Conservation (phyloP, 495 filamentous ascomycete species). For the Clohesyomyces aquaticus region DNA sequence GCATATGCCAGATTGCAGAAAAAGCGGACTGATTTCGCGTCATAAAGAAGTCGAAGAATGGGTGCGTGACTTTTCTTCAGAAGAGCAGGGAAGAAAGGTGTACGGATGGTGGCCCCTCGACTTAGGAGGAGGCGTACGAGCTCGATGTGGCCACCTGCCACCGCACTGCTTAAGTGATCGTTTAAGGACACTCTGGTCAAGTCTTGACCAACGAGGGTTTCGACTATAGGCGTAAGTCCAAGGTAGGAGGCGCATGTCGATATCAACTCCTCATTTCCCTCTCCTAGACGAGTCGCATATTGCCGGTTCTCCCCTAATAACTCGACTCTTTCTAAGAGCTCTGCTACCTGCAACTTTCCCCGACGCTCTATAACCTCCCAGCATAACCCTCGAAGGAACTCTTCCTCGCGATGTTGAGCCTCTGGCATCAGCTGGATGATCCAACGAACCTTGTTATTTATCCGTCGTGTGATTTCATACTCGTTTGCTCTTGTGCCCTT, state of each 20-base stretch:
- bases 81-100: no score
- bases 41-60: background rate
- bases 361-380: background rate
- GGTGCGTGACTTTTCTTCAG: background rate
- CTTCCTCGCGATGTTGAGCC: background rate
- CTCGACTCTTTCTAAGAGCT: no score
- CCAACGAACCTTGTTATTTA: background rate
- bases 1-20: background rate
- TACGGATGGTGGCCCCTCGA: no score
- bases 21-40: background rate
- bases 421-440: slow-evolving; percentile 12
- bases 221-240: background rate
- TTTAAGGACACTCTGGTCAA: background rate
- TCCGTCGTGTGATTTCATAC: slow-evolving; percentile 3
- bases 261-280: no score
- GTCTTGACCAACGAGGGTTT: background rate
- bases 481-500: background rate
- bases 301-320: no score
- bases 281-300: no score
- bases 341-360: no score
- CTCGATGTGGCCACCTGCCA: background rate
- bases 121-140: background rate
- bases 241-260: background rate
- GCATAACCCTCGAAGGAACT: slow-evolving; percentile 1
- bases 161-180: background rate